Base-by-base conservation (phyloP, 192 early-diverging fungal species). In the Coemansia sp. region DNA sequence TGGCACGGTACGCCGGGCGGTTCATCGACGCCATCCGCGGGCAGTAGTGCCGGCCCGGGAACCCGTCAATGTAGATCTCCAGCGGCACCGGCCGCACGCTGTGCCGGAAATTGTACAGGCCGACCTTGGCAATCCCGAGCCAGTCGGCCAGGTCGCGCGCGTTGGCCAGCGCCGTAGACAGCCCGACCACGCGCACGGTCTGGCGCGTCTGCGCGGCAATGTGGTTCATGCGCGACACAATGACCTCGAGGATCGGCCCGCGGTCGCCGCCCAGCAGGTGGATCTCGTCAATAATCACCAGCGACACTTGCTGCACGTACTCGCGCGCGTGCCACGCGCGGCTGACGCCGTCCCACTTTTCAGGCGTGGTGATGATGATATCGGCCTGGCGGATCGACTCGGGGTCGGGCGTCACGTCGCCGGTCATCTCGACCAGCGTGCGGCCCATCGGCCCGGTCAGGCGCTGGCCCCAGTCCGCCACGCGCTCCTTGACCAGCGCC, bases 1-100 rank as follows among this genome's bases (percentile, higher is more conserved):
- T 98, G 11, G 93, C 94, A 3, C 88, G 76, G 62, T 95, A 99
- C 0, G 94, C 92, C 0, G 98, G 98, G 52, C 95, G 92, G 80
- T 98, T 97, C 98, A 99, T 99, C 24, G 94, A 87, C 42, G 91
- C 90, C 98, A 99, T 98, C 45, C 95, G 86, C 24, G 98, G 94
- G 55, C 95, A 95, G 79, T 97, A 98, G 73, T 96, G 93, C 55
- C 94, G 95, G 10, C 94, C 96, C 0, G 94, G 86, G 66, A 95
- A 96, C 6, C 95, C 95, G 49, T 97, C 94, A 69, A 99, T 97
- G 70, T 95, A 90, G 44, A 97, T 95, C 71, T 98, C 93, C 27
- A 99, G 80, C 5, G 95, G 95, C 19, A 98, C 95, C 6, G 98
- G 98, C 22, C 98, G 88, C 8, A 99, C 95, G 33, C 92, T 93